Evolutionary conservation across 2,329 filamentous ascomycete species (phyloP).

Genomic region (Huntiella bhutanensis): DNA sequence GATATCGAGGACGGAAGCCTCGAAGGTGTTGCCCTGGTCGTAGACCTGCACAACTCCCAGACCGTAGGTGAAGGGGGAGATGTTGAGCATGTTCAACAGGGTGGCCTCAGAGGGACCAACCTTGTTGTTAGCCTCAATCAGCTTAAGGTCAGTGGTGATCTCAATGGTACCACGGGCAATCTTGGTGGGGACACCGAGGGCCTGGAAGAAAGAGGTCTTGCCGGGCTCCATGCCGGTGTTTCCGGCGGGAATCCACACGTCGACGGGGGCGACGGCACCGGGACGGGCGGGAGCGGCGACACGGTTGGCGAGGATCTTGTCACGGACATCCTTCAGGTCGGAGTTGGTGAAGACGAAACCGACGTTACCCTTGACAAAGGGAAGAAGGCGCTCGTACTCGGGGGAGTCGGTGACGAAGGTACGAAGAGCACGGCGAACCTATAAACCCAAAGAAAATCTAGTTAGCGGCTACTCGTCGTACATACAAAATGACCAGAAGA

Average conservation of each 20-base stretch:
- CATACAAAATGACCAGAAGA: too few species aligned
- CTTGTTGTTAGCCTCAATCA: slow-evolving; percentile 81
- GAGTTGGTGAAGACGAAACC: slow-evolving; percentile 99
- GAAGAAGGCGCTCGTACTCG: slow-evolving; percentile 95
- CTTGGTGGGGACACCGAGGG: slow-evolving; percentile 99
- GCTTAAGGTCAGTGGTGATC: slow-evolving; percentile 95
- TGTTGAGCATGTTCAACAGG: slow-evolving; percentile 99
- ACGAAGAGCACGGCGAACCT: slow-evolving; percentile 94
- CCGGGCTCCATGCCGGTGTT: slow-evolving; percentile 99
- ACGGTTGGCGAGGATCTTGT: slow-evolving; percentile 92
- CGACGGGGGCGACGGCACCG: slow-evolving; percentile 80
- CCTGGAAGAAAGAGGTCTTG: slow-evolving; percentile 99
- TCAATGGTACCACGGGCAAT: slow-evolving; percentile 99
- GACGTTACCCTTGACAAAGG: slow-evolving; percentile 91
- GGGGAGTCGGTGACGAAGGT: slow-evolving; percentile 78
- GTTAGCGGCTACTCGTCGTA: too few species aligned
- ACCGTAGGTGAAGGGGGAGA: slow-evolving; percentile 98
- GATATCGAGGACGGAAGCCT: slow-evolving; percentile 72
- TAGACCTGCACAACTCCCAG: slow-evolving; percentile 95
- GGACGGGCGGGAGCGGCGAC: slow-evolving; percentile 95
- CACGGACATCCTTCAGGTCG: slow-evolving; percentile 80
- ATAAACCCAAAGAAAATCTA: background rate
- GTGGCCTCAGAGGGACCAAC: slow-evolving; percentile 98
- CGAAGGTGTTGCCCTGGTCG: slow-evolving; percentile 90
- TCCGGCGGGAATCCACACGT: slow-evolving; percentile 90